Percentiles rank a stretch among this genome's conserved stretches.
Conservation (phyloP, 129 eudicot species). For the Daucus carota region DH1_v3.0 NC_030387.2:30930501-30931000, state of each 20-base stretch:
- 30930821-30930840: neutral
- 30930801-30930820: neutral
- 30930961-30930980: neutral
- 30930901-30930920: neutral
- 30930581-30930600: slow-evolving; percentile 83
- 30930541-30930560: slow-evolving; percentile 40
- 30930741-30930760: neutral
- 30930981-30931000: neutral
- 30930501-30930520: neutral
- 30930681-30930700: slow-evolving; percentile 66
- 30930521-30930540: slow-evolving; percentile 4
- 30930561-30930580: slow-evolving; percentile 65
- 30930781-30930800: neutral
- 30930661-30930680: slow-evolving; percentile 63
- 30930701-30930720: slow-evolving; percentile 88
- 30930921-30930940: neutral
- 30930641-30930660: slow-evolving; percentile 14
- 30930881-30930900: neutral
- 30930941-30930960: neutral
- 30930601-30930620: slow-evolving; percentile 72
- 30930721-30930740: slow-evolving; percentile 8
- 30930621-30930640: slow-evolving; percentile 57
- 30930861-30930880: neutral
- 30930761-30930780: neutral
- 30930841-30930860: neutral